Evolutionary conservation across 2,329 filamentous ascomycete genomes (phyloP).

Genomic region (Aspergillus amoenus): DNA sequence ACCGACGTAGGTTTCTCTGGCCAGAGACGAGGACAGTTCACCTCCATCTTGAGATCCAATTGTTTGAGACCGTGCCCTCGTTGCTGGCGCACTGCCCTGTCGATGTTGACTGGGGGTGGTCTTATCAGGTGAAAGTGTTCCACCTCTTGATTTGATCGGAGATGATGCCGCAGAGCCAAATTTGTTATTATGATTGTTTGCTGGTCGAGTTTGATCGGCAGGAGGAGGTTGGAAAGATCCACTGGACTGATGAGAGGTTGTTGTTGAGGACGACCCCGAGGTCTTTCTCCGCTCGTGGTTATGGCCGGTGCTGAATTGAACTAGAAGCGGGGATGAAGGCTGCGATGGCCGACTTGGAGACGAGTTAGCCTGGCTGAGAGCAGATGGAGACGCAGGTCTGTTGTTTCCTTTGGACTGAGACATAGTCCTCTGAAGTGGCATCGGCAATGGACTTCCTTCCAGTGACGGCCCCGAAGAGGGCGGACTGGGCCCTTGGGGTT

Average conservation of each 20-base stretch:
- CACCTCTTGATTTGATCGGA: conserved; percentile 47
- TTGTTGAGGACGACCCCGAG: conserved; percentile 82
- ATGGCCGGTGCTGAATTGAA: conserved; percentile 88
- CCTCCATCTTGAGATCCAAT: conserved; percentile 93
- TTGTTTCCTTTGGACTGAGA: conserved; percentile 78
- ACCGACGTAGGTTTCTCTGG: conserved; percentile 62
- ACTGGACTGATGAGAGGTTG: conserved; percentile 74
- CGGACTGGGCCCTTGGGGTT: conserved; percentile 15
- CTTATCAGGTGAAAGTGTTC: conserved; percentile 60
- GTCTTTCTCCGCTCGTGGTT: conserved; percentile 84
- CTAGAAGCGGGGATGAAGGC: conserved; percentile 85
- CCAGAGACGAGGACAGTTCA: conserved; percentile 57
- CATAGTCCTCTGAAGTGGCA: conserved; percentile 75
- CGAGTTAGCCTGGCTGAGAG: conserved; percentile 73
- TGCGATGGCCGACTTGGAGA: conserved; percentile 85
- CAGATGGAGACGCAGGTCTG: conserved; percentile 82
- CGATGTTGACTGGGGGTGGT: conserved; percentile 56
- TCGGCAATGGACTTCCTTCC: conserved; percentile 82
- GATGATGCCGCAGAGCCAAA: conserved; percentile 55
- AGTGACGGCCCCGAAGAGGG: conserved; percentile 66
- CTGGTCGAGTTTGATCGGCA: conserved; percentile 68
- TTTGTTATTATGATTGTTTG: conserved; percentile 49
- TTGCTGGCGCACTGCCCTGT: conserved; percentile 63
- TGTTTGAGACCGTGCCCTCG: conserved; percentile 81
- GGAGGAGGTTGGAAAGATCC: conserved; percentile 68